Evolutionary conservation across 176 grass and related monocot genomes (phyloP).

Genomic region (Bolboschoenus planiculmis): DNA sequence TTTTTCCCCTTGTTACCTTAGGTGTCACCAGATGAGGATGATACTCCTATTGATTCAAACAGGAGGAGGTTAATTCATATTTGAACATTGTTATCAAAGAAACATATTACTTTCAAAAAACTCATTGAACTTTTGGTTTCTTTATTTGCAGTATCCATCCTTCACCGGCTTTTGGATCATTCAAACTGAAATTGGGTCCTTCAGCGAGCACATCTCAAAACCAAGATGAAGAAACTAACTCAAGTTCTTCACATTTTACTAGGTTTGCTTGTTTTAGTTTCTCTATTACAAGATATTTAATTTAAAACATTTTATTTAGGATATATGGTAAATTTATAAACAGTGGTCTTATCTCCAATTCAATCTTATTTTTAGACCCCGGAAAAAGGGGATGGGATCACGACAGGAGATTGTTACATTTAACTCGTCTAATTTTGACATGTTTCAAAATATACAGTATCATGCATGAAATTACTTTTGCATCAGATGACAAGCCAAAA

Average conservation of each 20-base stretch:
- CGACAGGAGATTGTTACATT: not conserved
- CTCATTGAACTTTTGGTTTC: not conserved
- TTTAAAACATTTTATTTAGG: not conserved
- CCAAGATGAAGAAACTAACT: constrained; percentile 18
- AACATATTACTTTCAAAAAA: not conserved
- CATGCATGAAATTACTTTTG: constrained; percentile 39
- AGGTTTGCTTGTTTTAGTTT: constrained; percentile 18
- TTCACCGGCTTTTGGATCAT: constrained; percentile 16
- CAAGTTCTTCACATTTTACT: not conserved
- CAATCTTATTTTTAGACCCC: not conserved
- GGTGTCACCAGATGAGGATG: constrained; percentile 13
- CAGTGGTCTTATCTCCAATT: not conserved
- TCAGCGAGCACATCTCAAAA: constrained; percentile 11
- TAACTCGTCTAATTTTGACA: not conserved
- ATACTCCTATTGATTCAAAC: not conserved
- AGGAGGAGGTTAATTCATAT: not conserved
- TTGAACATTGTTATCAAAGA: not conserved
- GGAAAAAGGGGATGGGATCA: not conserved
- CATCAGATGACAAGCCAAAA: constrained; percentile 31
- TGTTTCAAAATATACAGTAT: constrained; percentile 15
- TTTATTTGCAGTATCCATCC: constrained; percentile 11
- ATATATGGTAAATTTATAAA: not conserved
- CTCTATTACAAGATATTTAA: not conserved
- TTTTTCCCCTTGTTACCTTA: not conserved
- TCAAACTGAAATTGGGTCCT: constrained; percentile 5